A percentile compares a stretch with the other conserved stretches of the same genome.
Evolutionary conservation across 2,329 filamentous ascomycete species (phyloP).

Genomic region (Gyromitra esculenta): DNA sequence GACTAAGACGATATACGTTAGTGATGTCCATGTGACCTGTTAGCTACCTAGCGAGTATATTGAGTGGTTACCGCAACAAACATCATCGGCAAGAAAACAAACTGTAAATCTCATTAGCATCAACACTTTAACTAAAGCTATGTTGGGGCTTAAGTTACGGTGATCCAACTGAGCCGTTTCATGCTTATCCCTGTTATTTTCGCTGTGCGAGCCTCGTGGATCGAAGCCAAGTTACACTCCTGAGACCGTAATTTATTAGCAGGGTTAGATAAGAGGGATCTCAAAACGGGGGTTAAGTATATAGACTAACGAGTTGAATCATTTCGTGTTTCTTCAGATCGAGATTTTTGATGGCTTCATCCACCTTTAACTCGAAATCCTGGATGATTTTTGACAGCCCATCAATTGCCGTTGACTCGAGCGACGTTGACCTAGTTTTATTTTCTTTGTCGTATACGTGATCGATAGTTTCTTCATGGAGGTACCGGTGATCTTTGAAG

Average conservation of each 20-base stretch:
- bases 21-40: not conserved
- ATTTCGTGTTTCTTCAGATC: not conserved
- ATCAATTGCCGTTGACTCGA: not conserved
- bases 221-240: not conserved
- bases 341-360: not conserved
- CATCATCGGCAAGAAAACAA: conserved; percentile 7
- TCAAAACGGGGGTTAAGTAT: not conserved
- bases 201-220: not conserved
- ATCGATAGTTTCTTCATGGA: not conserved
- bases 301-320: not conserved
- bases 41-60: not conserved
- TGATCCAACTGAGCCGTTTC: not conserved
- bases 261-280: not conserved
- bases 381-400: not conserved
- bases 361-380: not conserved
- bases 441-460: not conserved
- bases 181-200: not conserved
- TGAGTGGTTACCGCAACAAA: not conserved
- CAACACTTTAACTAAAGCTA: not conserved
- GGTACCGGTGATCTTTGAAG: not conserved
- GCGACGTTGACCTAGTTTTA: not conserved
- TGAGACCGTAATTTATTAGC: not conserved
- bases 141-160: not conserved
- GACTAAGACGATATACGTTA: not conserved
- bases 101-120: not conserved